Evolutionary conservation across 148 eudicot genomes (phyloP), one percentile per base, ranked within the genome.

Genomic region (Chenopodium suecicum): DNA sequence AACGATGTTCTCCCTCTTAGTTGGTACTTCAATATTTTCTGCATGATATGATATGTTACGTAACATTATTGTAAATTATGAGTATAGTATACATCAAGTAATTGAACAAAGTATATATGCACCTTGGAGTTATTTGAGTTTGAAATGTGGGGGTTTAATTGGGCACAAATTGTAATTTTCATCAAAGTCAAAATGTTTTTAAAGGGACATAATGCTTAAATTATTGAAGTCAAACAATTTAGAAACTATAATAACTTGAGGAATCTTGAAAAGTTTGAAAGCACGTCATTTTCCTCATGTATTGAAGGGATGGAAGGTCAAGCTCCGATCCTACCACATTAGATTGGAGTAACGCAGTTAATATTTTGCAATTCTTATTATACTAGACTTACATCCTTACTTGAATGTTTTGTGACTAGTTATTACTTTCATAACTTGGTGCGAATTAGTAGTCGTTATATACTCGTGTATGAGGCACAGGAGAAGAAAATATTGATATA

Each of bases 31-130:
- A 50, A 47, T 46, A 73, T 31, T 78, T 46, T 78, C 27, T 78
- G 85, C 81, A 78, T 82, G 58, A 71, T 48, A 72, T 82, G 73
- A 71, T 48, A 34, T 34, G 62, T 83, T 72, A 78, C 78, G 66
- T 73, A 78, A 83, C 29, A n/a, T 64, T 31, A 32, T 69, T 9
- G 66, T 70, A 71, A 54, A 44, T 54, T 70, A 58, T 56, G 34
- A 32, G 74, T 54, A 4, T 68, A 77, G 80, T 52, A 46, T 66
- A 81, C 31, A 16, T 9, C 22, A 73, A 74, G 79, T 19, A 65
- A 75, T 66, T 81, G 50, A 58, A 77, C 63, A 58, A 58, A 8
- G 32, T 56, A 64, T 10, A 14, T 62, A 46, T n/a, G 17, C 60
- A 79, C 52, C 75, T 80, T 73, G 82, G 75, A 73, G 78, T 78